Base-by-base conservation (phyloP, 2,329 filamentous ascomycete genomes). In the Lecanicillium sp. region DNA sequence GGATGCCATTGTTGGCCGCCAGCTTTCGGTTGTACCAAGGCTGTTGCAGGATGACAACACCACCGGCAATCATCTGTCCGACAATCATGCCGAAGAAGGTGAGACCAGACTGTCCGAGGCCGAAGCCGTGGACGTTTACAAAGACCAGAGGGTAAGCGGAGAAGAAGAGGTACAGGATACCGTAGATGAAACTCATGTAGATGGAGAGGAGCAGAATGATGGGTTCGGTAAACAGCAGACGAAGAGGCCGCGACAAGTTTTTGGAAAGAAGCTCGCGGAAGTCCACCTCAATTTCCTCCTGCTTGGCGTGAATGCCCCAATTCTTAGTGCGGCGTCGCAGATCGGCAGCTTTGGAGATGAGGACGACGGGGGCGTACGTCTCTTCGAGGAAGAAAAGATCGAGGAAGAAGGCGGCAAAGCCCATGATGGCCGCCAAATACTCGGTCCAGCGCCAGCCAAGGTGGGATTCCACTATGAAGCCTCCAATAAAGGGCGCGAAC, bases 141-240 rank as follows among this genome's bases (percentile, higher is more conserved):
- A 93, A 95, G 40, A 94, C 85, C 37, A 93, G 78, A 0, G 86
- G 84, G 57, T 94, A 94, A 1, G 88, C 86, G 0, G 87, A 90
- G 44, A 95, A 73, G 70, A 93, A 93, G 21, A 91, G 81, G 60
- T 93, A 95, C 1, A 95, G 78, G 1, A 93, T 72, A 14, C 74
- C 85, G 59, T 90, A 90, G 63, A 86, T 81, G 65, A 88, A 88
- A 35, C 82, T 77, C 71, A 84, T 84, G 66, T 88, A 88, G 48
- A 87, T 69, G 30, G 82, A 84, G 19, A 88, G 67, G 9, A 83
- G 67, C 1, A 79, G 70, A 48, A 88, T 81, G 48, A 88, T 86
- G 48, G 85, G 83, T 63, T 87, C 84, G 27, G 74, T 73, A 51
- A 85, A 77, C 10, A 88, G 73, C 54, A 87, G 75, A 41, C 77